A percentile compares a stretch with the other conserved stretches of the same genome.
Evolutionary conservation across 805 yeast genomes (phyloP).

Genomic region (Ogataea salicorniae): DNA sequence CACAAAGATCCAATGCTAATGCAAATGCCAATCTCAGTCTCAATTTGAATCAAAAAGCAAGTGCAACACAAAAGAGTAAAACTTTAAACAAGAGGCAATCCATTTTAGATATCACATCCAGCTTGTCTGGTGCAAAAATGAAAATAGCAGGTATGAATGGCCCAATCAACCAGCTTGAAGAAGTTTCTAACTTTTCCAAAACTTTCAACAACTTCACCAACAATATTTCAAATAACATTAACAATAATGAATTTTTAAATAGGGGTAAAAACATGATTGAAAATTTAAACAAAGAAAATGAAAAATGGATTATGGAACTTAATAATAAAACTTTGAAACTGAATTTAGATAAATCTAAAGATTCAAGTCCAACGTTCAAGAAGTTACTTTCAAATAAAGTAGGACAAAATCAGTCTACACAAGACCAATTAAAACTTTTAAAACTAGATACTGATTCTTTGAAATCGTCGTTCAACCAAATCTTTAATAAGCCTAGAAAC

Average conservation of each 20-base stretch:
- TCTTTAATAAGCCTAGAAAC: constrained; percentile 12
- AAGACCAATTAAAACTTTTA: not conserved
- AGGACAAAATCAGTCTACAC: not conserved
- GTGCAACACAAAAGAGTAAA: too few relatives aligned
- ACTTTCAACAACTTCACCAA: constrained; percentile 21
- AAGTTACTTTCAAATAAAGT: constrained; percentile 8
- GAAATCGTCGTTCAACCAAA: constrained; percentile 2
- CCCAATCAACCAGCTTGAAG: constrained; percentile 4
- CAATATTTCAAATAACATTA: constrained; percentile 21
- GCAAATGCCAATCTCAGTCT: not conserved
- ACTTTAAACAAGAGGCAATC: not conserved
- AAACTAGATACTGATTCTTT: constrained; percentile 4
- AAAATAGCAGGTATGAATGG: too few relatives aligned
- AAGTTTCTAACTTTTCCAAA: constrained; percentile 10
- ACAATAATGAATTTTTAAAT: constrained; percentile 20
- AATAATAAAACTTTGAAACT: constrained; percentile 11
- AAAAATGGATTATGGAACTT: constrained; percentile 18
- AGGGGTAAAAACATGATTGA: constrained; percentile 25
- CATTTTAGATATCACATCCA: not conserved
- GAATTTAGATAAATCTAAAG: constrained; percentile 5
- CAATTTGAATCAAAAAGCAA: not conserved
- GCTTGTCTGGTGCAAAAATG: not conserved
- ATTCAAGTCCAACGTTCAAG: constrained; percentile 3
- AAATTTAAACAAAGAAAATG: constrained; percentile 21
- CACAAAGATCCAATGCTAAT: not conserved